Evolutionary conservation across 2,329 filamentous ascomycete genomes (phyloP).

Genomic region (Cladosporium colombiae): DNA sequence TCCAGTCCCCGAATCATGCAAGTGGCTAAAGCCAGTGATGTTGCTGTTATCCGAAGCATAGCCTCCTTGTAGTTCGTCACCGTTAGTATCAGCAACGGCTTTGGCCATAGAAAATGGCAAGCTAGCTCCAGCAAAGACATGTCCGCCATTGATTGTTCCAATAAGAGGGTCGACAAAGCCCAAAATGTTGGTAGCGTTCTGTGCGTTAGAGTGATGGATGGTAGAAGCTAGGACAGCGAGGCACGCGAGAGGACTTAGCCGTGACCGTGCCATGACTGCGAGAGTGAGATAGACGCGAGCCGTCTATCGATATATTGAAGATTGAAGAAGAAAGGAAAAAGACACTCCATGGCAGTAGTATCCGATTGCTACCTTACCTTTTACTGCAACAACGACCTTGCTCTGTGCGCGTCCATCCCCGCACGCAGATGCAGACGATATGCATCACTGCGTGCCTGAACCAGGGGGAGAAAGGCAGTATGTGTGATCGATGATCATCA

Average conservation of each 20-base stretch:
- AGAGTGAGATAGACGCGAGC: not conserved
- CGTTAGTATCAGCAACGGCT: slow-evolving; percentile 48
- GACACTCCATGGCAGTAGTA: not conserved
- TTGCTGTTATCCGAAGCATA: slow-evolving; percentile 52
- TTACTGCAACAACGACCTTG: not conserved
- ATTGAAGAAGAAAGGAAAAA: not conserved
- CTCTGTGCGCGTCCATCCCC: slow-evolving; percentile 3
- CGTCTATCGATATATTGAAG: not conserved
- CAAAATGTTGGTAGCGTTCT: slow-evolving; percentile 32
- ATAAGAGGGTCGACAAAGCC: slow-evolving; percentile 47
- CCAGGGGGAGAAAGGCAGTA: not conserved
- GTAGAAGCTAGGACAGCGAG: not conserved
- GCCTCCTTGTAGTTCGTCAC: slow-evolving; percentile 58
- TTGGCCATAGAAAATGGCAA: slow-evolving; percentile 52
- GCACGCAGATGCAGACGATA: slow-evolving; percentile 6
- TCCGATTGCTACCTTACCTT: not conserved
- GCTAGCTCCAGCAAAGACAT: slow-evolving; percentile 51
- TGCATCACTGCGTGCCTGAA: not conserved
- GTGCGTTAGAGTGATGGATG: not conserved
- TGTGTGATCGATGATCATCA: slow-evolving; percentile 9
- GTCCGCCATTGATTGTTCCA: slow-evolving; percentile 45
- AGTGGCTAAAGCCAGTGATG: slow-evolving; percentile 48
- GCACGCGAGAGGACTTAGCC: not conserved
- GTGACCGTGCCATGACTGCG: slow-evolving; percentile 3
- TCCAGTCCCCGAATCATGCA: slow-evolving; percentile 56